Conservation (phyloP, 2,329 filamentous ascomycete genomes). For the Penicillium sp. region DNA sequence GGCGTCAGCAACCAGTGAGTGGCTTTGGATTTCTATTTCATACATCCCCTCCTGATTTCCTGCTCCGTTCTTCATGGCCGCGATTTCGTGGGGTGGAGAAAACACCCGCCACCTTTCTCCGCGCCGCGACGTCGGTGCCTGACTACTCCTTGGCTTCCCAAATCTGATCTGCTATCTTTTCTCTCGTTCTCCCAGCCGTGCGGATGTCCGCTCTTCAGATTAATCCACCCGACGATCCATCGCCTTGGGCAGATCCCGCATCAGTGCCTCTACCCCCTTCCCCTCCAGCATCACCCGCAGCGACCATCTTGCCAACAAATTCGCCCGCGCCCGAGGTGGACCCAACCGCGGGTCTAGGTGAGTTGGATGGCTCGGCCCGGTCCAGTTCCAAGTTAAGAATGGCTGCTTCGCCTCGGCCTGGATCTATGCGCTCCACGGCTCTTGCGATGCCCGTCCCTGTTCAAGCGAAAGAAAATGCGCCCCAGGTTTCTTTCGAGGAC, state of each 20-base stretch:
- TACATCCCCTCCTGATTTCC: constrained; percentile 7
- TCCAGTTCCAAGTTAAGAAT: constrained; percentile 26
- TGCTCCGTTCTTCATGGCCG: constrained; percentile 5
- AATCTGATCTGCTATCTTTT: constrained; percentile 24
- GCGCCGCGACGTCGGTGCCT: constrained; percentile 17
- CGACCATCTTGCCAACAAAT: constrained; percentile 26
- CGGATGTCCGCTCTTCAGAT: constrained; percentile 33
- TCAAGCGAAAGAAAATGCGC: constrained; percentile 17
- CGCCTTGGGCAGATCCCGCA: constrained; percentile 29
- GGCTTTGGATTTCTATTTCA: constrained; percentile 25
- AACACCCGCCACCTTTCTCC: constrained; percentile 3
- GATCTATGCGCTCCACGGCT: constrained; percentile 4
- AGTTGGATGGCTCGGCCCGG: constrained; percentile 36
- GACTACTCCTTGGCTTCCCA: constrained; percentile 18
- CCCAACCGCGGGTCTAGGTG: constrained; percentile 33
- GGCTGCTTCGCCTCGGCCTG: constrained; percentile 23
- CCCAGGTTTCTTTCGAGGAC: constrained; percentile 45
- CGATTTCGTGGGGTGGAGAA: constrained; percentile 9
- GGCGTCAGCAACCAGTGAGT: constrained; percentile 39
- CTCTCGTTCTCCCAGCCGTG: constrained; percentile 23
- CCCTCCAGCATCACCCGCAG: constrained; percentile 14
- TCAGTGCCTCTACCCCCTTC: constrained; percentile 28
- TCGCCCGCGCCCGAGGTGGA: constrained; percentile 15
- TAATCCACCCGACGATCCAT: constrained; percentile 37
- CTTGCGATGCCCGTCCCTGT: constrained; percentile 13